phyloP scores from a whole-genome alignment of 148 eudicot species.

The Cornus kousa region DNA sequence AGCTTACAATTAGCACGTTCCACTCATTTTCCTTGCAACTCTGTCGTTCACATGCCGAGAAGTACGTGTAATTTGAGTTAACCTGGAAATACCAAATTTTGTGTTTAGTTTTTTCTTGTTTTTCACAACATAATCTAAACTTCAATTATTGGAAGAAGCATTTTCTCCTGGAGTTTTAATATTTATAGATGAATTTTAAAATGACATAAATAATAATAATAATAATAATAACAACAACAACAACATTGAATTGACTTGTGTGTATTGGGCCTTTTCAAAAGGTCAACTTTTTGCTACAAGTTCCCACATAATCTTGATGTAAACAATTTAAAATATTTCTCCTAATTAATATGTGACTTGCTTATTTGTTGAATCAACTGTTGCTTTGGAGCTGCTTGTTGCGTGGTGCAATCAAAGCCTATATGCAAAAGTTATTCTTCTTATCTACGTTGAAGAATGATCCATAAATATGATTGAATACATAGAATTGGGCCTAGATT shows the following conservation, averaged over 20 bases:
- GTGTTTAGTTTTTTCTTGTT: background rate
- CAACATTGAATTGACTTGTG: background rate
- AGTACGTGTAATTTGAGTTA: conserved; percentile 42
- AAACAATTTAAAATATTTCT: background rate
- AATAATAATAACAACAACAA: background rate
- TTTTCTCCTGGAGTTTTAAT: background rate
- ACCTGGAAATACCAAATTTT: background rate
- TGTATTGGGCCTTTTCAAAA: background rate
- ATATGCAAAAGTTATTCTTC: background rate
- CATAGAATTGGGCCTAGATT: background rate
- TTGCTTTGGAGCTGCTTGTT: background rate
- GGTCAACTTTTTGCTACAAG: background rate
- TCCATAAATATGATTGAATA: too few species aligned
- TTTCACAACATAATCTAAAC: background rate
- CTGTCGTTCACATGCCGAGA: conserved; percentile 90
- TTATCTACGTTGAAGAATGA: too few species aligned
- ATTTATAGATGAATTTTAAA: background rate
- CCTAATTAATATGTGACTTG: background rate
- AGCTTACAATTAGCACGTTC: conserved; percentile 84
- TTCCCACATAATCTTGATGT: background rate
- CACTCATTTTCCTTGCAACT: conserved; percentile 92
- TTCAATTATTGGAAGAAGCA: background rate
- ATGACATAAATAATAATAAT: background rate
- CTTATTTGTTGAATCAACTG: background rate
- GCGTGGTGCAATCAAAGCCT: background rate